Evolutionary conservation across 1,139 yeast species (phyloP).

Genomic region (Candida smagusa): DNA sequence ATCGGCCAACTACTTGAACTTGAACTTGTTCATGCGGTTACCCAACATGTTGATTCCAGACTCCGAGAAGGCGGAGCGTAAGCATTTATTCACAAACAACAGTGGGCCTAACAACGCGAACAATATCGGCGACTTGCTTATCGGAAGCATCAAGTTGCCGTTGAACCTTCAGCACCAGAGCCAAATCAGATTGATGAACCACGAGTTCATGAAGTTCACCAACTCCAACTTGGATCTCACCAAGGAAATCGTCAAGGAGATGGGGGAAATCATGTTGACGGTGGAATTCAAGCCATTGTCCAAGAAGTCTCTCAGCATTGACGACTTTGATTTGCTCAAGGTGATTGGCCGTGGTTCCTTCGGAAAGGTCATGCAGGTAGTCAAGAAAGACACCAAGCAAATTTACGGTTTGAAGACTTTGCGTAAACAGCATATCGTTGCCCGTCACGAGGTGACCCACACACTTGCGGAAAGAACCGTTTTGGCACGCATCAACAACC

Average conservation of each 20-base stretch:
- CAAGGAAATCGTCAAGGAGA: slow-evolving; percentile 23
- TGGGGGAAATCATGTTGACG: slow-evolving; percentile 62
- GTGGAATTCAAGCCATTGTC: slow-evolving; percentile 75
- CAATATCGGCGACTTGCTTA: slow-evolving; percentile 37
- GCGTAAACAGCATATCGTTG: slow-evolving; percentile 89
- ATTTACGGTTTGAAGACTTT: slow-evolving; percentile 92
- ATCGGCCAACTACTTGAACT: slow-evolving; percentile 47
- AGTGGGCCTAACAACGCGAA: slow-evolving; percentile 13
- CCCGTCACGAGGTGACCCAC: slow-evolving; percentile 92
- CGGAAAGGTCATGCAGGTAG: slow-evolving; percentile 98
- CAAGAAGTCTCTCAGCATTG: slow-evolving; percentile 66
- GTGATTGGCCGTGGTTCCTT: slow-evolving; percentile 97
- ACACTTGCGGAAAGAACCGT: slow-evolving; percentile 96
- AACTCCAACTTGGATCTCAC: slow-evolving; percentile 24
- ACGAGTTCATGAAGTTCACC: slow-evolving; percentile 44
- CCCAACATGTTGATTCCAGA: slow-evolving; percentile 64
- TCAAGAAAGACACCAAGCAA: slow-evolving; percentile 90
- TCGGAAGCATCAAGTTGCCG: slow-evolving; percentile 44
- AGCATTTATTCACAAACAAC: slow-evolving; percentile 24
- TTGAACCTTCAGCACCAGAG: slow-evolving; percentile 38
- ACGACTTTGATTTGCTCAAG: slow-evolving; percentile 87
- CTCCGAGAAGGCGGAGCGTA: slow-evolving; percentile 28
- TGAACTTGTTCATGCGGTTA: slow-evolving; percentile 73
- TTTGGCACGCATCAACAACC: slow-evolving; percentile 86
- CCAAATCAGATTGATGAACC: slow-evolving; percentile 40